phyloP scores from a whole-genome alignment of 768 basidiomycete genomes.

The Phlebiopsis flavidoalba region DNA sequence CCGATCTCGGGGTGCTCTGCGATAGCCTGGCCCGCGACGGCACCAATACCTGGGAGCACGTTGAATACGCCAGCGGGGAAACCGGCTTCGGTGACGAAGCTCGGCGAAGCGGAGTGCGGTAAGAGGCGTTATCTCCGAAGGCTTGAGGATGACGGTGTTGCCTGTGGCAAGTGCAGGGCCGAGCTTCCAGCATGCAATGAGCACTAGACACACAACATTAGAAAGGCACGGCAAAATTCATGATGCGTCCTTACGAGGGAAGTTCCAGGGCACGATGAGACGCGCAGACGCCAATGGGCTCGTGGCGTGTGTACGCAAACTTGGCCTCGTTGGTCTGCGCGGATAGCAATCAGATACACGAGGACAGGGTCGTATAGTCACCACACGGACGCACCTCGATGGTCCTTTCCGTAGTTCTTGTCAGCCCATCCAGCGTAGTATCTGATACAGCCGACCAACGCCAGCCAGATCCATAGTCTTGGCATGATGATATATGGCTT shows the following conservation, averaged over 20 bases:
- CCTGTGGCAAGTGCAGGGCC: conserved; percentile 77
- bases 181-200: conserved; percentile 72
- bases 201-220: conserved; percentile 24
- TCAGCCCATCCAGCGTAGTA: conserved; percentile 64
- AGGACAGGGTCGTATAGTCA: too few relatives aligned
- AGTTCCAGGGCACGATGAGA: conserved; percentile 67
- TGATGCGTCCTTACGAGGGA: conserved; percentile 23
- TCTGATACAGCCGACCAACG: conserved; percentile 4
- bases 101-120: conserved; percentile 48
- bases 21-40: conserved; percentile 66
- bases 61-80: conserved; percentile 79
- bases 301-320: conserved; percentile 64
- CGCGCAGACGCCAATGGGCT: conserved; percentile 54
- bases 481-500: conserved; percentile 22
- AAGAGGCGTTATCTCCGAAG: conserved; percentile 75
- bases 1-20: conserved; percentile 56
- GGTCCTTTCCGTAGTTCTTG: conserved; percentile 43
- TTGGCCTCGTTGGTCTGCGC: conserved; percentile 42
- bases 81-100: conserved; percentile 64
- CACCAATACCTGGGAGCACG: conserved; percentile 67
- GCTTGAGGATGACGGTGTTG: conserved; percentile 75
- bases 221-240: background rate
- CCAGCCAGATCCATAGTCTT: conserved; percentile 18
- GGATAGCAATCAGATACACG: too few relatives aligned
- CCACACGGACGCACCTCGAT: conserved; percentile 32